Conservation (phyloP, 805 yeast genomes). For the Candida manassasensis region DNA sequence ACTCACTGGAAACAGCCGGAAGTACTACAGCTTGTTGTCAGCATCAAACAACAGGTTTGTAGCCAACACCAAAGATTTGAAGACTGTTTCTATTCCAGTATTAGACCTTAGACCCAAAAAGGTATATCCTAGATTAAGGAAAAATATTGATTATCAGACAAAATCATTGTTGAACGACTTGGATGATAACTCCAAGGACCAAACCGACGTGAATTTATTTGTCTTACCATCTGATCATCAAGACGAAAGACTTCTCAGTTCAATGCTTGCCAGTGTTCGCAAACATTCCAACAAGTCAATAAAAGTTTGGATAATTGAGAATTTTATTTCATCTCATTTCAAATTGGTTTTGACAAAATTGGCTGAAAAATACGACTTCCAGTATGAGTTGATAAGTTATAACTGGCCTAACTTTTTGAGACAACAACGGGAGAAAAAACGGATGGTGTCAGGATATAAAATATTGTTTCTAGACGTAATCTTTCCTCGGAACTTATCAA, state of each 20-base stretch:
- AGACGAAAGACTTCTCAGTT: conserved; percentile 67
- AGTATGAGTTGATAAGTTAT: conserved; percentile 74
- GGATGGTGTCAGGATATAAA: conserved; percentile 86
- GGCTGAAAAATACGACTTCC: conserved; percentile 56
- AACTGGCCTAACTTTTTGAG: conserved; percentile 93
- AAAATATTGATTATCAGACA: conserved; percentile 22
- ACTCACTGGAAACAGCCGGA: conserved; percentile 26
- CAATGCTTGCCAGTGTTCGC: conserved; percentile 79
- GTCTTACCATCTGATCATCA: conserved; percentile 78
- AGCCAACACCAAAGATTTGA: conserved; percentile 23
- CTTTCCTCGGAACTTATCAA: conserved; percentile 72
- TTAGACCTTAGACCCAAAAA: conserved; percentile 43
- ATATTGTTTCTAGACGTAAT: conserved; percentile 80
- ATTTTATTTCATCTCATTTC: conserved; percentile 70
- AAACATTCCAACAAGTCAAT: conserved; percentile 52
- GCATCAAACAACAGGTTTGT: conserved; percentile 40
- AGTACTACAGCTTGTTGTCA: conserved; percentile 24
- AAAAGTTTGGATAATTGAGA: conserved; percentile 84
- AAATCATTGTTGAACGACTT: conserved; percentile 8
- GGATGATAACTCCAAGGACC: conserved; percentile 13
- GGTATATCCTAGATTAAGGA: conserved; percentile 42
- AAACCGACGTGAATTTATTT: conserved; percentile 73
- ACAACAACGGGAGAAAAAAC: conserved; percentile 68
- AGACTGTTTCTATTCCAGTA: conserved; percentile 26
- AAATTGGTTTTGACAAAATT: conserved; percentile 54